Base-by-base conservation (phyloP, 2,329 filamentous ascomycete genomes). In the Tolypocladium ovalisporum region DNA sequence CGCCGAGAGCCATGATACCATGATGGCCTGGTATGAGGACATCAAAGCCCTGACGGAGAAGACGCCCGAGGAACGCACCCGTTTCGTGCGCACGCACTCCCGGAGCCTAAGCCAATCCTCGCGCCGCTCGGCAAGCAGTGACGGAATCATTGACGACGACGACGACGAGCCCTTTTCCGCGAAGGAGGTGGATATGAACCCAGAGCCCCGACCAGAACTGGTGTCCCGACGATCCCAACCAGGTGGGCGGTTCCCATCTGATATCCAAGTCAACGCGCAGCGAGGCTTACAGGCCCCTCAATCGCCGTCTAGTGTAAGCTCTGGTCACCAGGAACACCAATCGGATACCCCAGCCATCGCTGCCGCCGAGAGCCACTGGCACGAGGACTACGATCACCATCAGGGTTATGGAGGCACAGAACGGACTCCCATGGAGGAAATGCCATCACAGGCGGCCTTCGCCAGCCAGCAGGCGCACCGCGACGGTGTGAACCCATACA, bases 221-320 rank as follows among this genome's bases (percentile, higher is more conserved):
- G 70, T 74, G 64, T 77, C 82, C 66, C 81, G 82, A 73, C 86
- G 91, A 73, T 89, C 90, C 70, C 85, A 89, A 81, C 86, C 90
- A 85, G 93, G 92, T 86, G 93, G 93, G 79, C 86, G 92, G 73
- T 99, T 99, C 78, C 93, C 93, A 75, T 95, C 89, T 75, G 92
- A 97, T 79, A 79, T 97, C 66, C 85, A 91, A 77, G 82, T 96
- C 71, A 88, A 91, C 73, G 77, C 80, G 61, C 76, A 84, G 70
- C 86, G 89, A 77, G 86, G 88, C 79, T 85, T 90, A 84, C 87
- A 91, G 75, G 85, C 83, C 69, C 84, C 88, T 69, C 78, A 86
- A 70, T 90, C 89, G 68, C 88, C 88, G 60, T 89, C 88, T 79
- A 95, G 89, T 79, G 84, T 86, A 73, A 90, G 86, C 72, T 92